Evolutionary conservation across 2,329 filamentous ascomycete species (phyloP), one percentile per base, ranked within the genome.

Genomic region (Cordyceps fumosorosea): DNA sequence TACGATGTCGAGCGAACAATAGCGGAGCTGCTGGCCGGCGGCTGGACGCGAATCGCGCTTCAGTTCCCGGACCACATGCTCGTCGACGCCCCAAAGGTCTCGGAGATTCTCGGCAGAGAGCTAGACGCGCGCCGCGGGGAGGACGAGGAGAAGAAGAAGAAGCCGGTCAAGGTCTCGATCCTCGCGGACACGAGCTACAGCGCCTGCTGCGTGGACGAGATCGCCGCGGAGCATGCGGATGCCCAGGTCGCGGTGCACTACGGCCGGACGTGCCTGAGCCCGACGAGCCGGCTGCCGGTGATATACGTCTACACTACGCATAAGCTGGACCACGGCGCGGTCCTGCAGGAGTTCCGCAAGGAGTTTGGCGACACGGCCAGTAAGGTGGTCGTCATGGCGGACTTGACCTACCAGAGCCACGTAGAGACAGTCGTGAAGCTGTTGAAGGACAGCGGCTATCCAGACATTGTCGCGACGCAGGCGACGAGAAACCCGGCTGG

Each of bases 41-140:
- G 81, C 73, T 96, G 91, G 84, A 83, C 77, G 65, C 84, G 89
- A 56, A 84, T 99, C 37, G 95, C 92, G 1, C 78, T 99, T n/a
- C 95, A 99, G 72, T 98, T 99, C 68, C 93, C 95, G 0, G 95
- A 99, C 76, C 82, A 88, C 32, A 96, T 98, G 91, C 83, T 99
- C 0, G 80, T 84, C 0, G 92, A 99, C 80, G 91, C 90, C 10
- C 89, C 91, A 5, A 82, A 89, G 62, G 90, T 97, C 0, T 91
- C 89, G 62, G 85, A 88, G 60, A 78, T 85, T 0, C 75, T 78
- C 2, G 62, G 64, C 0, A 64, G 64, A 8, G 71, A 74, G 56
- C 66, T 76, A 5, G 53, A 26, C 2, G 26, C 59, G 3, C 57
- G 60, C 0, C 66, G 67, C 40, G 64, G 61, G 12, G 63, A 58